phyloP scores from a whole-genome alignment of 169 alveolate species.

The Plasmodium berghei region DNA sequence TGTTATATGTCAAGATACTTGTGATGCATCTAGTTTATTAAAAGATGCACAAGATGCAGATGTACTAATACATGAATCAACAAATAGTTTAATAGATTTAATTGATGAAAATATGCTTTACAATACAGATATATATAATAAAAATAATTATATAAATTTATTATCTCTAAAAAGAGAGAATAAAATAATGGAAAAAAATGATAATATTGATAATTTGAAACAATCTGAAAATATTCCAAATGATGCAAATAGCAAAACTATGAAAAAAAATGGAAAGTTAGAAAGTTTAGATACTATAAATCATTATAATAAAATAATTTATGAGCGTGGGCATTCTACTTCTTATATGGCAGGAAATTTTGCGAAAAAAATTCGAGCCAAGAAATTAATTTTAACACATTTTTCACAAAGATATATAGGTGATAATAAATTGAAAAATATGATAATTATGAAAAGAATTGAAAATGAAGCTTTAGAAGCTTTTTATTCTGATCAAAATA shows the following conservation, averaged over 20 bases:
- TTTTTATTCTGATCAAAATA: background rate
- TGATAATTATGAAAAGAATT: slow-evolving; percentile 71
- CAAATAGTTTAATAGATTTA: slow-evolving; percentile 74
- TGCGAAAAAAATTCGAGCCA: slow-evolving; percentile 78
- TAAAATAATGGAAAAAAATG: background rate
- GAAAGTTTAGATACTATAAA: background rate
- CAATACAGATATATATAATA: background rate
- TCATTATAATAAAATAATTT: slow-evolving; percentile 67
- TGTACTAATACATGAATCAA: slow-evolving; percentile 83
- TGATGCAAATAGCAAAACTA: background rate
- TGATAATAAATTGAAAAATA: slow-evolving; percentile 77
- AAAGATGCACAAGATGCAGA: slow-evolving; percentile 82
- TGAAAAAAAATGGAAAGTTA: background rate
- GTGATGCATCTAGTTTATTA: slow-evolving; percentile 79
- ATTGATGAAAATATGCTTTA: background rate
- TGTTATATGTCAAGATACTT: slow-evolving; percentile 84
- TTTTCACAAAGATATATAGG: slow-evolving; percentile 83
- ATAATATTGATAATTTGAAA: background rate
- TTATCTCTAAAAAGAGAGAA: background rate
- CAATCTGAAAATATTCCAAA: background rate
- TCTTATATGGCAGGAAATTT: slow-evolving; percentile 84
- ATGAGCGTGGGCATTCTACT: slow-evolving; percentile 83
- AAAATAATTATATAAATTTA: background rate
- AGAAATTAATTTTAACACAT: slow-evolving; percentile 79
- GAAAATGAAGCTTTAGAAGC: slow-evolving; percentile 77